Evolutionary conservation across 2,329 filamentous ascomycete genomes (phyloP).

Genomic region (Pseudocercospora pini-densiflorae): DNA sequence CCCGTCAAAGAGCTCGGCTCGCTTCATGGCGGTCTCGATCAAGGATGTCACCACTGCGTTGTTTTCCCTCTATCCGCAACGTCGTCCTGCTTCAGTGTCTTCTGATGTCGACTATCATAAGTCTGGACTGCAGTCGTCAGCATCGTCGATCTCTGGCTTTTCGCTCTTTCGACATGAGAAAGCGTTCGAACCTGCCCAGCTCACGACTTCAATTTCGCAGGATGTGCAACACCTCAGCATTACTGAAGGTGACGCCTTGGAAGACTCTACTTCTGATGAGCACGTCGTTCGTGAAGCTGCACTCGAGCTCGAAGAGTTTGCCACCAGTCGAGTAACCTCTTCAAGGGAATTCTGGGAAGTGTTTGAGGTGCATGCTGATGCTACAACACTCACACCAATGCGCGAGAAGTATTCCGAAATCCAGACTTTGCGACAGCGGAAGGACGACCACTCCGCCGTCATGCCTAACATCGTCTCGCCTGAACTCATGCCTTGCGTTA

Average conservation of each 20-base stretch:
- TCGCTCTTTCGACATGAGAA: slow-evolving; percentile 51
- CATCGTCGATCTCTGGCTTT: slow-evolving; percentile 55
- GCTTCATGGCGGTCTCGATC: slow-evolving; percentile 58
- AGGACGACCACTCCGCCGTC: background rate
- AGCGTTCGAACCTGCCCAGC: slow-evolving; percentile 7
- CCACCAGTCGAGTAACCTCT: slow-evolving; percentile 9
- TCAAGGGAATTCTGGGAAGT: slow-evolving; percentile 24
- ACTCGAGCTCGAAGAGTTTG: slow-evolving; percentile 27
- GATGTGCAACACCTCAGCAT: slow-evolving; percentile 4
- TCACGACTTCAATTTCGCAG: background rate
- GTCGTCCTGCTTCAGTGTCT: slow-evolving; percentile 64
- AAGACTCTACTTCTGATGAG: slow-evolving; percentile 2
- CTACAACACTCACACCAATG: slow-evolving; percentile 12
- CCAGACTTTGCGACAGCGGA: background rate
- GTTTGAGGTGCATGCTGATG: slow-evolving; percentile 5
- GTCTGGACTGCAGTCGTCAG: slow-evolving; percentile 51
- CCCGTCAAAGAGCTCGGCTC: background rate
- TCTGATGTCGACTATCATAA: slow-evolving; percentile 53
- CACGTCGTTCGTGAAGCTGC: slow-evolving; percentile 20
- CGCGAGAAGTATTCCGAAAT: slow-evolving; percentile 14
- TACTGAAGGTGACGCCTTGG: slow-evolving; percentile 4
- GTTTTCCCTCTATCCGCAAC: slow-evolving; percentile 81
- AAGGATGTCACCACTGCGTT: slow-evolving; percentile 81
- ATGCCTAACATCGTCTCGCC: background rate
- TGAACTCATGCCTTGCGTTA: slow-evolving; percentile 2